Evolutionary conservation across 169 alveolate species (phyloP), one percentile per base, ranked within the genome.

Genomic region (Sarcocystis neurona): DNA sequence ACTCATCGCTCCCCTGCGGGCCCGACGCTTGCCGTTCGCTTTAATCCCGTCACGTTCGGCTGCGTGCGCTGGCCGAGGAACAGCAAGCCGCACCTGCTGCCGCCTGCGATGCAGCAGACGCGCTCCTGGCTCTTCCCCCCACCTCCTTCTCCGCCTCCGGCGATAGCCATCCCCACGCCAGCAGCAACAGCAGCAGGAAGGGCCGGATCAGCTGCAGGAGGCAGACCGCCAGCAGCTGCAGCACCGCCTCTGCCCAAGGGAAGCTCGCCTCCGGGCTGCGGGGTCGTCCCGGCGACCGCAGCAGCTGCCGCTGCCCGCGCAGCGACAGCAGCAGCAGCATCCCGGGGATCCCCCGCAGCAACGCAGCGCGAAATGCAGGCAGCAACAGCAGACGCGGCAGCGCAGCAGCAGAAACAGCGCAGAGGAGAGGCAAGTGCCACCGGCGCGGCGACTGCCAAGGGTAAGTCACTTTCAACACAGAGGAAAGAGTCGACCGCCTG

Each of bases 1-100:
- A 77, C 85, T 20, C 85, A 77, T n/a, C 58, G 85, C 44, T 63
- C 75, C 44, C 2, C 75, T 2, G 75, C 75, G 2, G 85, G 85
- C 10, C 85, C 85, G n/a, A 27, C 85, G 46, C 44, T 77, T 27
- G 46, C 60, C 85, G 85, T 77, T 2, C 63, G 85, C 18, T 77
- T 77, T 44, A 77, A 77, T 8, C 85, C 85, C 2, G 46, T 39
- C 32, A n/a, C 50, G 18, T 77, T 44, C 44, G 75, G 70, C 70
- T 27, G 70, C 70, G 32, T 6, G 70, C 39, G 4, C 32, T 27
- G 8, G 41, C 8, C 75, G 6, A 43, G 6, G 43, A 43, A 63
- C 20, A n/a, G 43, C 44, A 43, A 18, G 5, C 32, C 46, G 20
- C 6, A 46, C 34, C 46, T 43, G 41, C 85, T 46, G 60, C 60